Base-by-base conservation (phyloP, 345 rosid species). In the Heritiera fomes region DNA sequence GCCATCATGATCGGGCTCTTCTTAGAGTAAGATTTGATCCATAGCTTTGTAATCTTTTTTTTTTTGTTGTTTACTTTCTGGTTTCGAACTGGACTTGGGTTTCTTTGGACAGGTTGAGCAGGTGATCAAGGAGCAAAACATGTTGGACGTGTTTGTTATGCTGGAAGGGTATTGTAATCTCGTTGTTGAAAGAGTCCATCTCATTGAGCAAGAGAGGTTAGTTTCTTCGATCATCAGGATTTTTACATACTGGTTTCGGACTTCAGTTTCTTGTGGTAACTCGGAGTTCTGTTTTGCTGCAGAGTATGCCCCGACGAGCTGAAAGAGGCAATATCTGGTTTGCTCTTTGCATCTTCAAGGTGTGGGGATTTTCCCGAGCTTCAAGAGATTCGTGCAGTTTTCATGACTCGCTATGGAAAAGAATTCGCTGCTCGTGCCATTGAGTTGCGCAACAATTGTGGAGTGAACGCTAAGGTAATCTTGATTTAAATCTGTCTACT, bases 311-410 rank as follows among this genome's bases (percentile, higher is more conserved):
- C 98, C 41, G 88, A 86, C 20, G 99, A 96, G 82, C 82, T 94
- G 79, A 81, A 82, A 47, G 99, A 94, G 87, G 90, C 97, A 50
- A 81, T 91, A 23, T 89, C 97, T 4, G 85, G 90, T 30, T 87
- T 96, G 89, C 79, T 90, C 53, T 94, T 80, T 60, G 95, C 92
- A 1, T 90, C 99, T 32, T 87, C 95, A 0, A 90, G 98, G 68
- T 89, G 95, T 14, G 98, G 99, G 1, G 99, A 96, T 6, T 91
- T 94, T 73, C 98, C 98, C 7, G 98, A 96, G 88, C 92, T 96
- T 82, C 91, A 85, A 79, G 94, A 96, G 83, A 85, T 96, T 81
- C 97, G 98, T 30, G 82, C 72, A 0, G 80, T 86, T 65, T 80
- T 94, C 77, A 74, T 87, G 13, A 86, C 98, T 59, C 91, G 88